These are phyloP conservation scores for Zymoseptoria brevis DNA, from an alignment of 2,329 filamentous ascomycete species.

Conservation along the genomic window DNA sequence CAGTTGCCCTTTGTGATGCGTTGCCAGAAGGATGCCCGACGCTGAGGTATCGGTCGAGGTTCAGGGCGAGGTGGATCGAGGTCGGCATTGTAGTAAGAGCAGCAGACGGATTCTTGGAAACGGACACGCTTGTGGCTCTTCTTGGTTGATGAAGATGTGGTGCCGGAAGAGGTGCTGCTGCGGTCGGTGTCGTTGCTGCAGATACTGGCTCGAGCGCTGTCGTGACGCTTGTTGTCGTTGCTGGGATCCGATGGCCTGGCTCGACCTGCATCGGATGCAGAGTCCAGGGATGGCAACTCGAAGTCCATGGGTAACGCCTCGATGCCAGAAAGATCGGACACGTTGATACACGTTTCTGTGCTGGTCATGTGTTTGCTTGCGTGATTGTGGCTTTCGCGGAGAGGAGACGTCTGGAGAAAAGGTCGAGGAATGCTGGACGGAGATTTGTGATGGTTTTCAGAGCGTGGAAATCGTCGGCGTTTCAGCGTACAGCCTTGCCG, in stretches of 20 bases:
- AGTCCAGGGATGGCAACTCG: neutral
- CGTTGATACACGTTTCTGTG: neutral
- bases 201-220: constrained; percentile 10
- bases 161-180: constrained; percentile 2
- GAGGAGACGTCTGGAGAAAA: neutral
- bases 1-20: constrained; percentile 10
- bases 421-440: neutral
- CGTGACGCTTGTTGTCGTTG: constrained; percentile 8
- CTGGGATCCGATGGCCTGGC: constrained; percentile 7
- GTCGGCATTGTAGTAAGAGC: constrained; percentile 13
- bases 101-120: constrained; percentile 12
- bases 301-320: neutral
- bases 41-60: neutral
- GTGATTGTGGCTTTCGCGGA: neutral
- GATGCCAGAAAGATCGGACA: neutral
- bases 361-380: neutral
- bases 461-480: neutral
- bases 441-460: neutral
- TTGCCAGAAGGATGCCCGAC: constrained; percentile 11
- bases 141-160: constrained; percentile 1
- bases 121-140: constrained; percentile 11
- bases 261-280: constrained; percentile 1
- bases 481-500: neutral
- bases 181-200: constrained; percentile 11
- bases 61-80: constrained; percentile 2